Percentiles rank a stretch among this genome's conserved stretches.
Conservation (phyloP, 2,329 filamentous ascomycete species). For the Fusarium pseudoanthophilum region DNA sequence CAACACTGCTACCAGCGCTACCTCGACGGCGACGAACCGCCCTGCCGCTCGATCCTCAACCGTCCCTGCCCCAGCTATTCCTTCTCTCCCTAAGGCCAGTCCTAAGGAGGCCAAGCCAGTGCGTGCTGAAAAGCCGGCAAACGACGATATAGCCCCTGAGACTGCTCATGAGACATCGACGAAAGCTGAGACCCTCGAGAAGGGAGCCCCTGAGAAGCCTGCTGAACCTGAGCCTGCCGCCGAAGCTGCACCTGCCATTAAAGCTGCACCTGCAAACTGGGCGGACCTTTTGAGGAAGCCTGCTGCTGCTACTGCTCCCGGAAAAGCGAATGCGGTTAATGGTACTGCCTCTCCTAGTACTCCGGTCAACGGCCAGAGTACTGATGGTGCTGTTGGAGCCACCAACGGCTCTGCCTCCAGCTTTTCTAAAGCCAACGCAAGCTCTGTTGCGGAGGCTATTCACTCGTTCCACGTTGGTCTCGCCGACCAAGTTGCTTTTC, state of each 20-base stretch:
- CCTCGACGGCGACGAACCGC: conserved; percentile 44
- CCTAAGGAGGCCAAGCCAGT: conserved; percentile 47
- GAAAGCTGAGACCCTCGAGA: conserved; percentile 32
- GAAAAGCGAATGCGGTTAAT: conserved; percentile 42
- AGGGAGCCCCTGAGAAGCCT: conserved; percentile 38
- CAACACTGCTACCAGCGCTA: conserved; percentile 39
- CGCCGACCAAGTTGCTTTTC: conserved; percentile 77
- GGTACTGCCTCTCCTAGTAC: conserved; percentile 32
- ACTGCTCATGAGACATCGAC: conserved; percentile 16
- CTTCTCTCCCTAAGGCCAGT: conserved; percentile 56
- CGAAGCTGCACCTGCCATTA: conserved; percentile 39
- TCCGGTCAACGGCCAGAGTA: conserved; percentile 41
- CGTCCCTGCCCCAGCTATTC: conserved; percentile 58
- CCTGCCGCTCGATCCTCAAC: conserved; percentile 48
- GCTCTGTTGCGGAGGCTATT: conserved; percentile 80
- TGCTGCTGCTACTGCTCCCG: conserved; percentile 29
- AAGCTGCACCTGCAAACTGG: conserved; percentile 53
- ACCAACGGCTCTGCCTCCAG: conserved; percentile 44
- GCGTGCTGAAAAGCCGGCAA: conserved; percentile 41
- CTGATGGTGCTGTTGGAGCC: conserved; percentile 23
- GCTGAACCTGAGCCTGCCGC: conserved; percentile 38
- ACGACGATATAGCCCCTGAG: conserved; percentile 34
- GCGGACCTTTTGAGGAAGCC: conserved; percentile 53
- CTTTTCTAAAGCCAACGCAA: conserved; percentile 60
- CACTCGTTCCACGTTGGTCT: conserved; percentile 75